Evolutionary conservation across 2,329 filamentous ascomycete species (phyloP), one percentile per base, ranked within the genome.

Genomic region (Xylariales sp.): DNA sequence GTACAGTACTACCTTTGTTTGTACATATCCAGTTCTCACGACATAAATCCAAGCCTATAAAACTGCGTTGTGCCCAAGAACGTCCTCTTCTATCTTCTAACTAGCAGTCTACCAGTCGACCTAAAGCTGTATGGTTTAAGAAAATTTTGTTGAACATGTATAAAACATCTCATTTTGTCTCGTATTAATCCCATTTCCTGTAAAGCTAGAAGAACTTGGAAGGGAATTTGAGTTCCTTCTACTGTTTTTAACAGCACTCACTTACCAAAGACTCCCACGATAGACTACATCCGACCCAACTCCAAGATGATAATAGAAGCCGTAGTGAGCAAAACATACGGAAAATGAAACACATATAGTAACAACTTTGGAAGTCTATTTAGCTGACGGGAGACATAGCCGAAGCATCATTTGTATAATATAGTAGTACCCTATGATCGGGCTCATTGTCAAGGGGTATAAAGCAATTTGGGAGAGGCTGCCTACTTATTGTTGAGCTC

Each of bases 401-500:
- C 45, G n/a, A 61, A 56, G 12, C 61, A 56, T 45, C 34, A 34
- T 53, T 62, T 57, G 39, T 34, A 61, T 52, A 32, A 30, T 28
- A 50, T 39, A 16, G 5, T 58, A 59, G 5, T 50, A 43, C 43
- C 50, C 32, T 62, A 39, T 62, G 23, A 32, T 41, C 3, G 48
- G 54, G 18, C 45, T 55, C 39, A 32, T 58, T 39, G 45, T 53
- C 5, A 43, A 43, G 28, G 23, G 55, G 32, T 39, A 65, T 41
- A 62, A 28, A 58, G 48, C 43, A 56, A 62, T n/a, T 23, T 43
- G 4, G 34, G 9, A 45, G 46, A 10, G 8, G 16, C 12, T 39
- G 8, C 36, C 34, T 36, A 45, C 52, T 50, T 55, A 36, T 36
- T 28, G 16, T 16, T 30, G 36, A 63, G 52, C 18, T 52, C 30